A percentile compares a stretch with the other conserved stretches of the same genome.
Conservation (phyloP, 2,329 filamentous ascomycete genomes). For the Fusarium denticulatum region DNA sequence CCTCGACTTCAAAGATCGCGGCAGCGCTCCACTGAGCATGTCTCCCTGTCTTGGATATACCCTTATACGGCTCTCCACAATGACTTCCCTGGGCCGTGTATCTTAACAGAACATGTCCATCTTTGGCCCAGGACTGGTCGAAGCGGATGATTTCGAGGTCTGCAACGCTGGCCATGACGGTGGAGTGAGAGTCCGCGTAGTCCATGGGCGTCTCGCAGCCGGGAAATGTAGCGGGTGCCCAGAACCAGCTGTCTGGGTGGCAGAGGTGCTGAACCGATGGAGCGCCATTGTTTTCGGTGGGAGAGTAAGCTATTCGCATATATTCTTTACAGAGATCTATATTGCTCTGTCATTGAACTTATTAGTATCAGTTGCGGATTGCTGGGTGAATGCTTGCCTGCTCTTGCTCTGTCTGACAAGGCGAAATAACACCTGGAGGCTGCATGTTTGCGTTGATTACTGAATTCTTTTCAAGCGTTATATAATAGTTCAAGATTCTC, state of each 20-base stretch:
- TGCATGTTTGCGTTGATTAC: neutral
- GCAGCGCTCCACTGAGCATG: constrained; percentile 32
- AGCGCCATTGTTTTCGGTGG: constrained; percentile 21
- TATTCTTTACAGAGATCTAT: constrained; percentile 24
- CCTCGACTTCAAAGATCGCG: constrained; percentile 40
- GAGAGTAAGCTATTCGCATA: constrained; percentile 29
- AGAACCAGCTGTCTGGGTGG: constrained; percentile 31
- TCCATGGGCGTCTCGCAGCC: constrained; percentile 31
- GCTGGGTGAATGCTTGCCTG: neutral
- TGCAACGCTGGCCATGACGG: constrained; percentile 34
- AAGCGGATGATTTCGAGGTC: constrained; percentile 37
- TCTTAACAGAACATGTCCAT: constrained; percentile 37
- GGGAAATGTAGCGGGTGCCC: constrained; percentile 28
- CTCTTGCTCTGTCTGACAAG: constrained; percentile 12
- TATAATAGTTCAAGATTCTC: no score
- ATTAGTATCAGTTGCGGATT: neutral
- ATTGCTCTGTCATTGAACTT: neutral
- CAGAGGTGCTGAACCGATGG: constrained; percentile 22
- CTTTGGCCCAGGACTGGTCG: constrained; percentile 39
- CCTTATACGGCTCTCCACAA: constrained; percentile 37
- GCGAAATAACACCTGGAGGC: constrained; percentile 2
- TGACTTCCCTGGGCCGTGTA: constrained; percentile 40
- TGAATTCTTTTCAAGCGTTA: neutral
- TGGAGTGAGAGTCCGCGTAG: constrained; percentile 39
- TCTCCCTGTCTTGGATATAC: constrained; percentile 27